Evolutionary conservation across 202 grass and related monocot genomes (phyloP), one percentile per base, ranked within the genome.

Genomic region (Zizania palustris): DNA sequence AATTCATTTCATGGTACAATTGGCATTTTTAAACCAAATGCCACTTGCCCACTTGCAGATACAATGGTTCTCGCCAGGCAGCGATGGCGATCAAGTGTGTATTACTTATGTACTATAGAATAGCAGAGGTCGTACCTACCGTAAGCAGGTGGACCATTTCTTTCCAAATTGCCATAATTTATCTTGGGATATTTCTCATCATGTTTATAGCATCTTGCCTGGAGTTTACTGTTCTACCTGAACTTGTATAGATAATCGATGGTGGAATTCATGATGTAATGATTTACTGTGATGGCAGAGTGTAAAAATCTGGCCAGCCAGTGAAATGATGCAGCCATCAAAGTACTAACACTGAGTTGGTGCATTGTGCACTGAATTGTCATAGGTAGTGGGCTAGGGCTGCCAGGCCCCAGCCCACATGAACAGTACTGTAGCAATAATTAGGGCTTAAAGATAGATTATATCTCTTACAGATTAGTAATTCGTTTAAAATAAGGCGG

Each of bases 41-140:
- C 62, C 59, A 60, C 65, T n/a, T n/a, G n/a, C n/a, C n/a, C n/a
- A n/a, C n/a, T 44, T 77, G 49, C 91, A 98, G 96, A 98, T 90
- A 95, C 87, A 76, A 95, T 92, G 91, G 96, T 85, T 16, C n/a
- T n/a, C 87, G 91, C 68, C 96, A 98, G 48, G 85, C 91, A 61
- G 87, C 96, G 78, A 98, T 98, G 96, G 90, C 89, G 42, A 35
- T 90, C 65, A 98, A 98, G 66, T 95, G 96, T 76, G 62, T 90
- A 35, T 67, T 98, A 42, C 83, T 98, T 81, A 90, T 98, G 57
- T 98, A 88, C 68, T 98, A 95, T 64, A 98, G 83, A 98, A 90
- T 55, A 83, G 71, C 74, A 83, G 89, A 80, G 96, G 91, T n/a
- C 89, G 74, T 85, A 88, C 92, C 78, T 98, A 98, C 57, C 91